Evolutionary conservation across 306 rosid genomes (phyloP).

Genomic region (Begonia loranthoides): DNA sequence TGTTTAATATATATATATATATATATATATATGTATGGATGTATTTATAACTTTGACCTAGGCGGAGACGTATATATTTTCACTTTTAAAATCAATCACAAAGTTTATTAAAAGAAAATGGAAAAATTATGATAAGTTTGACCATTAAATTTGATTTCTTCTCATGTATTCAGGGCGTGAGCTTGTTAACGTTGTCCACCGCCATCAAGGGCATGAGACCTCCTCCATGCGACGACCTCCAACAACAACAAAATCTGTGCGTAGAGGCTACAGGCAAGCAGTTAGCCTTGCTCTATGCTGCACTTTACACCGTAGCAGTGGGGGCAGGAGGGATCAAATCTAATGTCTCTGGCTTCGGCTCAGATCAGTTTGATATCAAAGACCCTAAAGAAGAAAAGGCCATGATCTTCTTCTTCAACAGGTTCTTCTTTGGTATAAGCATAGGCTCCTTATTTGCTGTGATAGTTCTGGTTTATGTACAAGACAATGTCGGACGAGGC

Average conservation of each 20-base stretch:
- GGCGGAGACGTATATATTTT: no score
- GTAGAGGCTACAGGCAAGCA: conserved; percentile 47
- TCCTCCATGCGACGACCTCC: conserved; percentile 37
- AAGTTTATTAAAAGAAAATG: no score
- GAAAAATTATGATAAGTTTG: no score
- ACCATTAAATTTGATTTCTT: neutral
- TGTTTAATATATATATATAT: no score
- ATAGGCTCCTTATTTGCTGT: conserved; percentile 76
- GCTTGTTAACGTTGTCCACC: conserved; percentile 58
- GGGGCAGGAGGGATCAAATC: conserved; percentile 96
- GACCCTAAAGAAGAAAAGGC: conserved; percentile 72
- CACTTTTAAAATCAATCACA: no score
- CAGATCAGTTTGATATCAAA: conserved; percentile 48
- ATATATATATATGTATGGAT: no score
- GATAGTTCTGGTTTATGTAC: conserved; percentile 64
- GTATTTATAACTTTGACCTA: no score
- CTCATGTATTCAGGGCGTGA: conserved; percentile 42
- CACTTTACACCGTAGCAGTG: conserved; percentile 56
- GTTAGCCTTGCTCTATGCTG: conserved; percentile 45
- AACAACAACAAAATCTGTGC: conserved; percentile 48
- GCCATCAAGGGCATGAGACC: conserved; percentile 62
- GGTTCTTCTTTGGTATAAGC: conserved; percentile 72
- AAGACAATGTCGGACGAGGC: conserved; percentile 74
- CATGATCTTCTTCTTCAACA: conserved; percentile 94
- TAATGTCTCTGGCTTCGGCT: conserved; percentile 81